Percentiles rank a stretch among this genome's conserved stretches.
Evolutionary conservation across 148 eudicot species (phyloP).

Genomic region (Mesembryanthemum crystallinum): DNA sequence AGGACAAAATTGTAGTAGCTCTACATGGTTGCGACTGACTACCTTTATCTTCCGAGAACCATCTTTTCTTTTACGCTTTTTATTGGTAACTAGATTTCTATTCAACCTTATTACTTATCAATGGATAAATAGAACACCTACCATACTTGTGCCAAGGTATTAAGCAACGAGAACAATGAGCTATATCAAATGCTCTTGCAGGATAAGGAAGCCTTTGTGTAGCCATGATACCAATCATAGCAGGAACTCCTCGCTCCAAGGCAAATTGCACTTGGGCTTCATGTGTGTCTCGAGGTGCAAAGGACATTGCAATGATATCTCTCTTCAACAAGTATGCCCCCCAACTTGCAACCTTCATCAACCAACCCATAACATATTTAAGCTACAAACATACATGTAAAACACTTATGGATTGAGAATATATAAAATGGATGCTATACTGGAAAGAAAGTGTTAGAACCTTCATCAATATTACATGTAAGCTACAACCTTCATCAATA

Average conservation of each 20-base stretch:
- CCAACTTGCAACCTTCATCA: slow-evolving; percentile 84
- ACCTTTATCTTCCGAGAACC: too few relatives aligned
- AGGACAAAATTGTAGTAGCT: too few relatives aligned
- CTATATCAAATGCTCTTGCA: slow-evolving; percentile 93
- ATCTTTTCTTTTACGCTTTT: too few relatives aligned
- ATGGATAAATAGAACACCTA: slow-evolving; percentile 22
- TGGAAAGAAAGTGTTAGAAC: not conserved
- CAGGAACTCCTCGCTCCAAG: slow-evolving; percentile 95
- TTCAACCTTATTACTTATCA: not conserved
- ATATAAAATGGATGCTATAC: not conserved
- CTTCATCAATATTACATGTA: too few relatives aligned
- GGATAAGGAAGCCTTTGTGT: slow-evolving; percentile 89
- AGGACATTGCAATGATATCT: slow-evolving; percentile 80
- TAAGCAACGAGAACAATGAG: slow-evolving; percentile 96
- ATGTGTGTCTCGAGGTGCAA: slow-evolving; percentile 95
- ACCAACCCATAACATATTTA: slow-evolving; percentile 14
- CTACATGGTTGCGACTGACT: too few relatives aligned
- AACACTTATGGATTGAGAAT: too few relatives aligned
- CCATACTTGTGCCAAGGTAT: slow-evolving; percentile 79
- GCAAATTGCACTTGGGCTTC: slow-evolving; percentile 98
- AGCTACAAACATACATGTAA: not conserved
- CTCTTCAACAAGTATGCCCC: slow-evolving; percentile 87
- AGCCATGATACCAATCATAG: slow-evolving; percentile 85
- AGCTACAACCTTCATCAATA: too few relatives aligned
- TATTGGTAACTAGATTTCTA: too few relatives aligned